These are phyloP conservation scores for Hevea brasiliensis DNA, from an alignment of 345 rosid genomes.

Conservation along the genomic window DNA sequence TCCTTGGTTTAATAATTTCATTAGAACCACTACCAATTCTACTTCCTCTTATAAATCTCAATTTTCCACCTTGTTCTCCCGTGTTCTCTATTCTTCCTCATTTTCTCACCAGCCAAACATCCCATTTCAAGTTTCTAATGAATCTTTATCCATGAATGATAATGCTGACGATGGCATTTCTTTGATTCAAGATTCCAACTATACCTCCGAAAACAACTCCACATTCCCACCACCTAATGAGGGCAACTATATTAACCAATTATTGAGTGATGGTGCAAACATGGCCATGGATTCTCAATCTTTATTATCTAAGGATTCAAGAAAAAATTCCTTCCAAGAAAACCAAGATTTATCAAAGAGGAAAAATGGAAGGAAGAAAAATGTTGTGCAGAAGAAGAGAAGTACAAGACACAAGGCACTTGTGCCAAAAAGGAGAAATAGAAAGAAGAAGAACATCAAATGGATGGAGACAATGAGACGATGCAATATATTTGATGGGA, in stretches of 20 bases:
- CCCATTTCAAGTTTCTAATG: constrained; percentile 10
- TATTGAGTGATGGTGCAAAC: constrained; percentile 4
- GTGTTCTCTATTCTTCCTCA: constrained; percentile 24
- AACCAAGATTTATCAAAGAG: not conserved
- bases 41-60: constrained; percentile 18
- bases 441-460: constrained; percentile 2
- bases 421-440: constrained; percentile 1
- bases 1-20: constrained; percentile 24
- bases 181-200: not conserved
- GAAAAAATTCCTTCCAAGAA: not conserved
- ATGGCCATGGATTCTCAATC: not conserved
- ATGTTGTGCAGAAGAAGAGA: not conserved
- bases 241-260: not conserved
- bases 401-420: not conserved
- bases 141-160: not conserved
- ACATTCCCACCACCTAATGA: too few species aligned
- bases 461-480: constrained; percentile 21
- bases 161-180: constrained; percentile 1
- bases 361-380: not conserved
- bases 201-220: constrained; percentile 3
- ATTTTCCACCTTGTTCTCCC: constrained; percentile 20
- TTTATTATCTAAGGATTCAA: not conserved
- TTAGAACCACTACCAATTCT: not conserved
- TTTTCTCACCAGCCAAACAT: constrained; percentile 8
- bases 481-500: constrained; percentile 46